These are phyloP conservation scores for Fusarium circinatum DNA, from an alignment of 2,329 filamentous ascomycete genomes.

Conservation along the genomic window DNA sequence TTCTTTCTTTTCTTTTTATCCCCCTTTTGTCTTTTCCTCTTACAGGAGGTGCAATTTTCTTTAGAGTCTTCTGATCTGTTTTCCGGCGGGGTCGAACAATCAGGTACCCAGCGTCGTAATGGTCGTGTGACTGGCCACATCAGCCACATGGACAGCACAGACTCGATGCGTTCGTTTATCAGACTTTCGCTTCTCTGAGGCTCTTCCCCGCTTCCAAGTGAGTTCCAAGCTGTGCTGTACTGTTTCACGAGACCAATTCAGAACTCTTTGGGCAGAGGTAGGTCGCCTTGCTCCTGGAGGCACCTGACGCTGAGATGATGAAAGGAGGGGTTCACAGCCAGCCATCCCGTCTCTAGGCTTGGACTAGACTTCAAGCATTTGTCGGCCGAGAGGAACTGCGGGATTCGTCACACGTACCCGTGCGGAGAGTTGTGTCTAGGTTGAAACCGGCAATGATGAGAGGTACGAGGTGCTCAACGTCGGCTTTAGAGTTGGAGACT, in stretches of 20 bases:
- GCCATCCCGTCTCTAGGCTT: slow-evolving; percentile 21
- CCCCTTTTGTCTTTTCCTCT: slow-evolving; percentile 17
- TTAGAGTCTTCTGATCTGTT: slow-evolving; percentile 41
- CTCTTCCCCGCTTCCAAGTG: slow-evolving; percentile 24
- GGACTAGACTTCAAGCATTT: not conserved
- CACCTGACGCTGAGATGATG: slow-evolving; percentile 37
- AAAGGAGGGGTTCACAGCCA: slow-evolving; percentile 25
- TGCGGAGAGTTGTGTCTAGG: not conserved
- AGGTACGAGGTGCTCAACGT: not conserved
- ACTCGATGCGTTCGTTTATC: not conserved
- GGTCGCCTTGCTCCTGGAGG: slow-evolving; percentile 34
- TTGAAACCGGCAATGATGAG: slow-evolving; percentile 6
- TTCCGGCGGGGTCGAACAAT: slow-evolving; percentile 29
- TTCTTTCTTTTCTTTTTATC: slow-evolving; percentile 13
- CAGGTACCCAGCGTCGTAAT: slow-evolving; percentile 12
- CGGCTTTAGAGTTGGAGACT: slow-evolving; percentile 3
- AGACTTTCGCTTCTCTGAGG: slow-evolving; percentile 5
- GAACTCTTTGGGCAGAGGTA: not conserved
- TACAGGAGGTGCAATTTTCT: slow-evolving; percentile 12
- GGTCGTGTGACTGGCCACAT: slow-evolving; percentile 43
- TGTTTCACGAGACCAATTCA: slow-evolving; percentile 20
- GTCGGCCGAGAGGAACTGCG: slow-evolving; percentile 39
- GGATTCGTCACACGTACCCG: slow-evolving; percentile 7
- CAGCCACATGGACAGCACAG: slow-evolving; percentile 29
- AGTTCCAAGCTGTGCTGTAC: not conserved